These are phyloP conservation scores for Calonectria hongkongensis DNA, from an alignment of 2,329 filamentous ascomycete genomes.

Conservation along the genomic window DNA sequence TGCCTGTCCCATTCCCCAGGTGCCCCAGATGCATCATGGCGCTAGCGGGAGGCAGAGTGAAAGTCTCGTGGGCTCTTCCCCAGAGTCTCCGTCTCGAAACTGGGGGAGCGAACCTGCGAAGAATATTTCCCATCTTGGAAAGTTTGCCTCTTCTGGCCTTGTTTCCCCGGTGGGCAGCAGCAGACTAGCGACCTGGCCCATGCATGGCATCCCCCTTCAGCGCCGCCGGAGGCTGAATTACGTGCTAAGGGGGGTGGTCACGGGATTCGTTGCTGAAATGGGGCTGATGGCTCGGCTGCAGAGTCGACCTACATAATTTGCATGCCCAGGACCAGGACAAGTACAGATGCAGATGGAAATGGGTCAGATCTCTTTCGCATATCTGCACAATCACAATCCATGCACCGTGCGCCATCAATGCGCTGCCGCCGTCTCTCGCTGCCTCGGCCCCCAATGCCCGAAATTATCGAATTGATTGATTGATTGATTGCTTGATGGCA, in stretches of 20 bases:
- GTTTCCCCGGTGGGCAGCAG: constrained; percentile 5
- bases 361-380: neutral
- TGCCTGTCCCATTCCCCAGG: constrained; percentile 14
- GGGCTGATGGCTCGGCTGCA: neutral
- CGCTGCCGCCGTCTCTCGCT: constrained; percentile 32
- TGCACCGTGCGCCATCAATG: constrained; percentile 20
- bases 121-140: constrained; percentile 33
- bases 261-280: constrained; percentile 5
- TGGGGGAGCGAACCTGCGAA: neutral
- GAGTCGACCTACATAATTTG: neutral
- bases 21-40: constrained; percentile 3
- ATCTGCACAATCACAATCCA: constrained; percentile 8
- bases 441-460: neutral
- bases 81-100: constrained; percentile 22
- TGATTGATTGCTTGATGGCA: too few relatives aligned
- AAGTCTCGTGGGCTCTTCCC: constrained; percentile 22
- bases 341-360: too few relatives aligned
- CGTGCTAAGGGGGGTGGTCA: constrained; percentile 5
- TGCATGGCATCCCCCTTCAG: constrained; percentile 15
- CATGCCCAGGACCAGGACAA: neutral
- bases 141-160: constrained; percentile 33
- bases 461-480: too few relatives aligned
- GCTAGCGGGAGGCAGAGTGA: neutral
- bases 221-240: neutral
- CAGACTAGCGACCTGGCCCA: neutral